These are phyloP conservation scores for Gaeumannomyces sp. DNA, from an alignment of 2,329 filamentous ascomycete genomes.

Conservation along the genomic window DNA sequence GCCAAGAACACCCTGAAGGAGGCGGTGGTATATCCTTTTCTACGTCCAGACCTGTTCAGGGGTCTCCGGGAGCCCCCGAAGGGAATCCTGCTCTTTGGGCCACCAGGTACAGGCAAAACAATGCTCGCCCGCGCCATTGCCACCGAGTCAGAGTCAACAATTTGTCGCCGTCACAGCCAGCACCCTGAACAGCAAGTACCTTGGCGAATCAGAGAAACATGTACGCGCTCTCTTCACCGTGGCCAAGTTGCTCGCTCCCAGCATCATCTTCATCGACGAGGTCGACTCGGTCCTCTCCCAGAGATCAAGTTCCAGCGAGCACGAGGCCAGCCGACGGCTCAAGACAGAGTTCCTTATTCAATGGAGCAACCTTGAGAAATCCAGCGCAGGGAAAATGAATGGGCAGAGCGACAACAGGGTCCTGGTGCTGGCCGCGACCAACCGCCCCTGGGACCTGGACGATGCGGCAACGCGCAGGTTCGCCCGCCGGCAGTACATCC, in stretches of 20 bases:
- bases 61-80: slow-evolving; percentile 88
- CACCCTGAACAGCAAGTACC: slow-evolving; percentile 89
- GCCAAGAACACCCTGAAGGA: slow-evolving; percentile 92
- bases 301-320: slow-evolving; percentile 74
- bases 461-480: slow-evolving; percentile 89
- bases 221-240: slow-evolving; percentile 85
- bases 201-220: slow-evolving; percentile 94
- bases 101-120: slow-evolving; percentile 96
- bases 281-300: slow-evolving; percentile 91
- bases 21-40: slow-evolving; percentile 92
- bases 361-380: slow-evolving; percentile 81
- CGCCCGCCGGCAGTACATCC: slow-evolving; percentile 91
- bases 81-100: slow-evolving; percentile 93
- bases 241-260: slow-evolving; percentile 84
- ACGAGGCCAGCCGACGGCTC: slow-evolving; percentile 87
- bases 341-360: slow-evolving; percentile 98
- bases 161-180: slow-evolving; percentile 97
- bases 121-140: slow-evolving; percentile 95
- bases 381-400: slow-evolving; percentile 38
- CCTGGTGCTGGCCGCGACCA: slow-evolving; percentile 89
- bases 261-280: slow-evolving; percentile 97
- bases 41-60: slow-evolving; percentile 93
- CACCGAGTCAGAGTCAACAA: slow-evolving; percentile 86
- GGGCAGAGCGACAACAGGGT: slow-evolving; percentile 73
- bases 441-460: slow-evolving; percentile 95